Conservation (phyloP, 768 basidiomycete genomes). For the Amanita pallidorosea region DNA sequence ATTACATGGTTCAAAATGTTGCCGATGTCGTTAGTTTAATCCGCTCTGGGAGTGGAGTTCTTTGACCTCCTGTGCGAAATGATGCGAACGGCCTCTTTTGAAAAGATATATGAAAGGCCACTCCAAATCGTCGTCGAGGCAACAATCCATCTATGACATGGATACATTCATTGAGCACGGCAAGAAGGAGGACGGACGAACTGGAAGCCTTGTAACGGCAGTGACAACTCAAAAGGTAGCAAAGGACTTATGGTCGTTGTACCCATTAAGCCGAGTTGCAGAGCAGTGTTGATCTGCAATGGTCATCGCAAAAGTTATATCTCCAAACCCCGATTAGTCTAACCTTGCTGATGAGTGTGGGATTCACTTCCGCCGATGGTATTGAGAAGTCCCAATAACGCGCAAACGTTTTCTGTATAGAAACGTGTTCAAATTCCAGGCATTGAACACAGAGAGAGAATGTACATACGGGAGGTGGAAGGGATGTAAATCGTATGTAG, state of each 20-base stretch:
- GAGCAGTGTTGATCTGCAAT: conserved; percentile 75
- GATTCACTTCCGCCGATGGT: conserved; percentile 90
- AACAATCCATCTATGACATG: conserved; percentile 58
- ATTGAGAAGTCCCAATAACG: conserved; percentile 97
- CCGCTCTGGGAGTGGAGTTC: conserved; percentile 10
- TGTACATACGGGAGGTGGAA: conserved; percentile 77
- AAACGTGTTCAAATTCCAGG: background rate
- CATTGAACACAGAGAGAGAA: background rate
- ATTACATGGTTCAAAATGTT: background rate
- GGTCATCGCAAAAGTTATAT: background rate
- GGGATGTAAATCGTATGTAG: conserved; percentile 84
- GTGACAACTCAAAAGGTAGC: conserved; percentile 44
- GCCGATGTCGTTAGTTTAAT: background rate
- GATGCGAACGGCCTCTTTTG: conserved; percentile 63
- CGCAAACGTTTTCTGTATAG: conserved; percentile 68
- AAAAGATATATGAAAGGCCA: conserved; percentile 73
- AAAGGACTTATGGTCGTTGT: conserved; percentile 78
- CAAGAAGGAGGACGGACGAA: conserved; percentile 26
- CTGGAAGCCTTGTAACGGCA: conserved; percentile 63
- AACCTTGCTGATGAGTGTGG: conserved; percentile 91
- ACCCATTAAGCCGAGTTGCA: conserved; percentile 90
- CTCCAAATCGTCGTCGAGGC: conserved; percentile 90
- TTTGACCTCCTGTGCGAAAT: conserved; percentile 24
- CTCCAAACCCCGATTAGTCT: background rate
- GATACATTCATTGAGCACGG: conserved; percentile 1